phyloP scores from a whole-genome alignment of 208 protist genomes.

The Jaenimonas drosophilae region DNA sequence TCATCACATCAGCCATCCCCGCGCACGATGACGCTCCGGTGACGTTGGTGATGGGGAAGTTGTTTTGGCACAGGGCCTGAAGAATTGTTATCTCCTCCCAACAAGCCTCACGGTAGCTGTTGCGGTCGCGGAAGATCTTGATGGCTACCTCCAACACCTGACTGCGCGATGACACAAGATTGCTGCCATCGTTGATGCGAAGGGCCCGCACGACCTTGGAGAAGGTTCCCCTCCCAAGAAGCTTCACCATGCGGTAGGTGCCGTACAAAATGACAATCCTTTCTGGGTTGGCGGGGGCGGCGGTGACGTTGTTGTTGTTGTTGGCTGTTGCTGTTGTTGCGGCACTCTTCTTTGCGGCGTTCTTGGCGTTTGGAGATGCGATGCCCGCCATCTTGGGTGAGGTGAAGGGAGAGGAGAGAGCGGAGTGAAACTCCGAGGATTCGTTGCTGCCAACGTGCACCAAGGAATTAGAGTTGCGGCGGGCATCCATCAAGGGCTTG shows the following conservation, averaged over 20 bases:
- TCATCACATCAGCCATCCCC: constrained; percentile 7
- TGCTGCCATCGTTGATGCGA: too few relatives aligned
- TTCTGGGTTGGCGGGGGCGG: neutral
- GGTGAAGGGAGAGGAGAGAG: too few relatives aligned
- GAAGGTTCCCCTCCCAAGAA: constrained; percentile 73
- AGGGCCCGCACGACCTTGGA: constrained; percentile 63
- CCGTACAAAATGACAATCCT: constrained; percentile 35
- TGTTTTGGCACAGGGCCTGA: constrained; percentile 18
- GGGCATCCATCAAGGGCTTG: too few relatives aligned
- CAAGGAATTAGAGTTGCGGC: too few relatives aligned
- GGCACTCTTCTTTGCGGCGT: neutral
- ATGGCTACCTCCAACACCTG: constrained; percentile 27
- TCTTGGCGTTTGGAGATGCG: neutral
- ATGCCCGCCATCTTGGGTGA: too few relatives aligned
- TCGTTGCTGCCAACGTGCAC: neutral
- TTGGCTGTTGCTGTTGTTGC: constrained; percentile 4
- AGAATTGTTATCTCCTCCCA: constrained; percentile 63
- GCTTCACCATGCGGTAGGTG: constrained; percentile 40
- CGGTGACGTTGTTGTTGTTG: constrained; percentile 3
- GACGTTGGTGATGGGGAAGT: constrained; percentile 7
- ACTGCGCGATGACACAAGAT: too few relatives aligned
- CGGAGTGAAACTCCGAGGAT: neutral
- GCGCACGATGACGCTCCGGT: constrained; percentile 5
- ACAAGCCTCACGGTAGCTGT: constrained; percentile 54
- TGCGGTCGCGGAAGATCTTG: constrained; percentile 72